phyloP scores from a whole-genome alignment of 2,329 filamentous ascomycete species.

The Diaporthe velutina region DNA sequence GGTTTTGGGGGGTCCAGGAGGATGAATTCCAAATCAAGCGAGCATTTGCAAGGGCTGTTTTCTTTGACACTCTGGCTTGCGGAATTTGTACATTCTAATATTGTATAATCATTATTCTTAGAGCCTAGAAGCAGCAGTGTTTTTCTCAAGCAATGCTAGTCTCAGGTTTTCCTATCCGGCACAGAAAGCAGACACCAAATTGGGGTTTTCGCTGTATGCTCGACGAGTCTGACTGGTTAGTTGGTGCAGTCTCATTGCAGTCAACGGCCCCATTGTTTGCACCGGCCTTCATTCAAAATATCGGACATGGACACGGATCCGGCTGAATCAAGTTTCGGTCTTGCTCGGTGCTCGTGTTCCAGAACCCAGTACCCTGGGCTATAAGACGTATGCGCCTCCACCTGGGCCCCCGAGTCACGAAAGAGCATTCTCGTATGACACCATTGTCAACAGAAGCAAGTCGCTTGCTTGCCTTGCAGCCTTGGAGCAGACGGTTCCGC shows the following conservation, averaged over 20 bases:
- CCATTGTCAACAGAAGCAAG: conserved; percentile 13
- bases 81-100: conserved; percentile 52
- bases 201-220: neutral
- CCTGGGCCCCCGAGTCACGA: conserved; percentile 20
- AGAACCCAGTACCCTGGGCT: neutral
- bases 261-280: neutral
- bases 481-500: neutral
- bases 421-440: neutral
- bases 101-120: conserved; percentile 53
- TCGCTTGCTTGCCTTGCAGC: neutral
- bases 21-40: conserved; percentile 39
- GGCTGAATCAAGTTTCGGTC: neutral
- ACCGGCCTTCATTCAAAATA: neutral
- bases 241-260: neutral
- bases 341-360: conserved; percentile 5
- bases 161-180: conserved; percentile 16
- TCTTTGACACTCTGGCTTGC: conserved; percentile 42
- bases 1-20: conserved; percentile 31
- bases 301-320: neutral
- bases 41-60: conserved; percentile 38
- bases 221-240: neutral
- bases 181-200: neutral
- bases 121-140: conserved; percentile 36
- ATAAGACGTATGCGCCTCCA: conserved; percentile 11
- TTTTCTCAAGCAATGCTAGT: conserved; percentile 31